phyloP scores from a whole-genome alignment of 1,284 basidiomycete species.

The Stereum hirsutum region DNA sequence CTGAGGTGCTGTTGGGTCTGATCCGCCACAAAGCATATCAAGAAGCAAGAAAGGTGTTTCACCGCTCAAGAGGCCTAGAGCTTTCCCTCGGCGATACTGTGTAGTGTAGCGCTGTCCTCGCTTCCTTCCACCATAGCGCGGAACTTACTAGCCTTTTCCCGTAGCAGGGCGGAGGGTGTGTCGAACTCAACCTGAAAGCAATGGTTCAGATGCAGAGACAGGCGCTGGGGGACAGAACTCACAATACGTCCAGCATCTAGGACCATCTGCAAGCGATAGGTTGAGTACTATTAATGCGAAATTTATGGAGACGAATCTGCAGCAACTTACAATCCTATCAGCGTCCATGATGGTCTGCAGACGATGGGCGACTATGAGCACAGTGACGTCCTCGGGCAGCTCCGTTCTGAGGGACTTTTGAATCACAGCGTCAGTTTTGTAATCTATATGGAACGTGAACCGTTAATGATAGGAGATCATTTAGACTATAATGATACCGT shows the following conservation, averaged over 20 bases:
- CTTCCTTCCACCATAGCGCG: slow-evolving; percentile 53
- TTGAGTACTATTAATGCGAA: neutral
- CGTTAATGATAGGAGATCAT: too few species aligned
- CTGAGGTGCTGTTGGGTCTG: too few species aligned
- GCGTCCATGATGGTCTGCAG: slow-evolving; percentile 66
- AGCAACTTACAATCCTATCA: slow-evolving; percentile 26
- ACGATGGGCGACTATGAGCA: slow-evolving; percentile 62
- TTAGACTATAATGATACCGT: too few species aligned
- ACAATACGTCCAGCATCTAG: slow-evolving; percentile 27
- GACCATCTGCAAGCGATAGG: slow-evolving; percentile 25
- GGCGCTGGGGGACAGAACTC: slow-evolving; percentile 6
- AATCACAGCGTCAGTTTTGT: slow-evolving; percentile 50
- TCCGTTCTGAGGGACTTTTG: slow-evolving; percentile 47
- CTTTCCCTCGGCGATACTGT: slow-evolving; percentile 38
- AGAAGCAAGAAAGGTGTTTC: too few species aligned
- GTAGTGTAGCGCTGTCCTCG: slow-evolving; percentile 38
- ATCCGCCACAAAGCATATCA: too few species aligned
- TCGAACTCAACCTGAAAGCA: slow-evolving; percentile 43
- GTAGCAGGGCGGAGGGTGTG: slow-evolving; percentile 51
- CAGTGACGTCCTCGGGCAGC: slow-evolving; percentile 42
- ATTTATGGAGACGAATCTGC: neutral
- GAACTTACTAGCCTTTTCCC: slow-evolving; percentile 39
- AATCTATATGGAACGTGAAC: slow-evolving; percentile 31
- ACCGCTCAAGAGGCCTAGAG: too few species aligned
- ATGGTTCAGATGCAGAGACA: neutral